These are phyloP conservation scores for Neostapfia colusana DNA, from an alignment of 176 grass and related monocot species.

Conservation along the genomic window DNA sequence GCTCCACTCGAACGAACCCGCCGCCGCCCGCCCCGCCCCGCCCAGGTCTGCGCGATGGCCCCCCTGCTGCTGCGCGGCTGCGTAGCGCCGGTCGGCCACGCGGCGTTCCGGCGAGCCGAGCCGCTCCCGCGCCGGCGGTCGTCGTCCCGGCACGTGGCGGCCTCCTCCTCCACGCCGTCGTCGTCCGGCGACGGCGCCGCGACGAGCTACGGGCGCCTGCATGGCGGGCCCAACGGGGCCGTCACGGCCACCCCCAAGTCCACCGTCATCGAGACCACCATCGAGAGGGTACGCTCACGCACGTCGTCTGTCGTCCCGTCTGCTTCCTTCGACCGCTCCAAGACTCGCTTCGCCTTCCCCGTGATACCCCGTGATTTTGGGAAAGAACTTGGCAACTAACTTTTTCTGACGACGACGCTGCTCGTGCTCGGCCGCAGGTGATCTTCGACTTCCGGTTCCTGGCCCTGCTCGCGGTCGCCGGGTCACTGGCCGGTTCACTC, in stretches of 20 bases:
- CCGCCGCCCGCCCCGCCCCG: not conserved
- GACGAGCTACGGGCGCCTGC: not conserved
- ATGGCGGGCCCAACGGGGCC: not conserved
- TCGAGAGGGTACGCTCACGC: slow-evolving; percentile 52
- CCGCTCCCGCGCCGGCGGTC: not conserved
- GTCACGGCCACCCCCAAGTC: not conserved
- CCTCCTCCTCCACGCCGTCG: not conserved
- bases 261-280: slow-evolving; percentile 48
- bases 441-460: slow-evolving; percentile 97
- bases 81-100: slow-evolving; percentile 15
- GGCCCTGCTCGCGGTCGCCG: slow-evolving; percentile 79
- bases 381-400: not conserved
- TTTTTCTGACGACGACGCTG: not conserved
- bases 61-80: slow-evolving; percentile 29
- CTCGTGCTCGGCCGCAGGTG: slow-evolving; percentile 39
- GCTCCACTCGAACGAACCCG: not conserved
- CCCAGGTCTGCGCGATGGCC: not conserved
- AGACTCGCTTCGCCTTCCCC: not conserved
- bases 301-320: too few relatives aligned
- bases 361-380: not conserved
- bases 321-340: not conserved
- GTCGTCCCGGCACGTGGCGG: slow-evolving; percentile 7
- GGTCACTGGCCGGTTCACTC: slow-evolving; percentile 78
- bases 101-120: not conserved
- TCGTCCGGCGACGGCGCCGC: not conserved